Base-by-base conservation (phyloP, 2,329 filamentous ascomycete species). In the Pseudogymnoascus sp. region DNA sequence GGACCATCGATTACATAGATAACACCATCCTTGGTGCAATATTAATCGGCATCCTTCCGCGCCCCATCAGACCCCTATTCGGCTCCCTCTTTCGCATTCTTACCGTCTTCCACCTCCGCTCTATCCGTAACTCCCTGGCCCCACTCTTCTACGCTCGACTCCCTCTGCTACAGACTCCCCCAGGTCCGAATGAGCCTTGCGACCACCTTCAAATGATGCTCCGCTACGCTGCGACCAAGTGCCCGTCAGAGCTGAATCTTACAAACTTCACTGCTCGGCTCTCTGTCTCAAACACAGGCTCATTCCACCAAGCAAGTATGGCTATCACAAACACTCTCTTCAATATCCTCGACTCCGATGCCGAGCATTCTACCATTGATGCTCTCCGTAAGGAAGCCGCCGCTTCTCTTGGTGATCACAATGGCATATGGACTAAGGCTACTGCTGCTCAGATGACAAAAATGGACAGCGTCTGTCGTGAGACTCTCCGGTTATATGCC, bases 141-240 rank as follows among this genome's bases (percentile, higher is more conserved):
- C 67, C 47, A n/a, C 59, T 65, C 8, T 64, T 67, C 25, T 63
- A 66, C 25, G 61, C 57, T 20, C 64, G 67, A 2, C 60, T 69
- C 25, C 65, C 69, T 18, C 59, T 61, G 12, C 60, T 73, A 12
- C 68, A 69, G 53, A 67, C 66, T 2, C 68, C 62, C 15, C 64
- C 69, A 8, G 63, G 20, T 6, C 41, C 41, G 6, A 20, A 47
- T 12, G 41, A 71, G 47, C 74, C 75, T 0, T 68, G 72, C 11
- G 77, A 79, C 38, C 71, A 73, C 15, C 53, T 78, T 2, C 76
- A 78, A 63, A 73, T 75, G 67, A 76, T 78, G 72, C 62, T 78
- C 3, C 69, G 70, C 4, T 76, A 70, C 53, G 77, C 72, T 1
- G 61, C 71, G n/a, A 70, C 70, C 18, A 68, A 78, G 47, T 71